Base-by-base conservation (phyloP, 805 yeast genomes). In the Cyberlindnera bimundalis region DNA sequence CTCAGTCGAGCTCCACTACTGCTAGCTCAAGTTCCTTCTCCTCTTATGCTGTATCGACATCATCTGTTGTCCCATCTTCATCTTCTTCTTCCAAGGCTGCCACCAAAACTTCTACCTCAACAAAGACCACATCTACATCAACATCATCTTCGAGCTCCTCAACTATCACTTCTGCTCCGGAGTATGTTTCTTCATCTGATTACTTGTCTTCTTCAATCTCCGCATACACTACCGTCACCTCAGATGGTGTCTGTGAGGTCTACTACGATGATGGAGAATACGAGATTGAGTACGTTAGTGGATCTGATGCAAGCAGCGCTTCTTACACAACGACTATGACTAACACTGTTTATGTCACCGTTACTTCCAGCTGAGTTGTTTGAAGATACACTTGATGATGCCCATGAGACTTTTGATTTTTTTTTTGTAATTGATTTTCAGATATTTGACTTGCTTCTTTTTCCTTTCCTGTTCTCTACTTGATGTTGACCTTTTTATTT, bases 281-380 rank as follows among this genome's bases (percentile, higher is more conserved):
- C 21, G 51, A 47, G 9, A 34, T 36, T 17, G 48, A 42, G 19
- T 58, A 53, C 36, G 58, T 56, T 41, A 52, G 56, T 42, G 61
- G 61, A 6, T 14, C 48, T 9, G 61, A 46, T 28, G 59, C 61
- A n/a, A 12, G 35, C 16, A 53, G 60, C 43, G 61, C 60, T 20
- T 44, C 48, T 28, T 44, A 52, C 2, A 58, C 61, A 2, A 53
- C 58, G 3, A 56, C 61, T 7, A 45, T 57, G 38, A 52, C 58
- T 4, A 53, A 43, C 26, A 43, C 42, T 15, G 46, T 55, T 11
- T 53, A 53, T 30, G 40, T 45, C 18, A 57, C 61, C 15, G 36
- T 49, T 17, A 40, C 58, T 10, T 28, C 34, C 14, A 32, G 21
- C 23, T 45, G 15, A 35, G n/a, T n/a, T n/a, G n/a, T 16, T 26